Evolutionary conservation across 441 rosid species (phyloP), one percentile per base, ranked within the genome.

Genomic region (Hura crepitans): DNA sequence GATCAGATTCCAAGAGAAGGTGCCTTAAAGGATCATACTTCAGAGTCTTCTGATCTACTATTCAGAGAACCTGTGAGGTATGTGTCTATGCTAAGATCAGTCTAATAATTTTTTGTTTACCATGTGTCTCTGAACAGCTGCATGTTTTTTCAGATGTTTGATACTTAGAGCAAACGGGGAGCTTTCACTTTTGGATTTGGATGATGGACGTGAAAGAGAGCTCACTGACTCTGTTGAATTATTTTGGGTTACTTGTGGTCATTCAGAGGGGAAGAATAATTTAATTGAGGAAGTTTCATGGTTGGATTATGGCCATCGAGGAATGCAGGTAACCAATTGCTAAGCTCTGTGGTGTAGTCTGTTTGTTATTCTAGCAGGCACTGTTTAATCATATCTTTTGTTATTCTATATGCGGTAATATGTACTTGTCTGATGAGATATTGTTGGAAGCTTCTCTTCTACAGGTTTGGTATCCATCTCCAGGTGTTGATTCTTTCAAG

Each of bases 401-500:
- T 39, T 39, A 39, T 23, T 20, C 69, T 7, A 47, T 37, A 22
- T 79, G 42, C 59, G 43, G 64, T 62, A 33, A 43, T 39, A 4
- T 39, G 46, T 79, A 70, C 82, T 77, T 66, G 77, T 80, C 85
- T 86, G 83, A 81, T 87, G 71, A 81, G 66, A 56, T 81, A 81
- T 73, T 65, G 72, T 78, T 81, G 89, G 81, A 82, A 85, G 85
- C 70, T 78, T 74, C 71, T 71, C 3, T 77, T 69, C 84, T 87
- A 76, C 97, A 95, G 99, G 99, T 95, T 72, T 95, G 99, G 98
- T 95, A 95, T 85, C 99, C 98, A 68, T 92, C 92, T 80, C 80
- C 84, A 23, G 99, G 96, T 75, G 94, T 74, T 71, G 89, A 90
- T 77, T 87, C 97, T 60, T 92, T 86, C 81, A 88, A 83, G 83